Percentiles rank a stretch among this genome's conserved stretches.
phyloP scores from a whole-genome alignment of 2,329 filamentous ascomycete species.

The Fusarium sp. region DNA sequence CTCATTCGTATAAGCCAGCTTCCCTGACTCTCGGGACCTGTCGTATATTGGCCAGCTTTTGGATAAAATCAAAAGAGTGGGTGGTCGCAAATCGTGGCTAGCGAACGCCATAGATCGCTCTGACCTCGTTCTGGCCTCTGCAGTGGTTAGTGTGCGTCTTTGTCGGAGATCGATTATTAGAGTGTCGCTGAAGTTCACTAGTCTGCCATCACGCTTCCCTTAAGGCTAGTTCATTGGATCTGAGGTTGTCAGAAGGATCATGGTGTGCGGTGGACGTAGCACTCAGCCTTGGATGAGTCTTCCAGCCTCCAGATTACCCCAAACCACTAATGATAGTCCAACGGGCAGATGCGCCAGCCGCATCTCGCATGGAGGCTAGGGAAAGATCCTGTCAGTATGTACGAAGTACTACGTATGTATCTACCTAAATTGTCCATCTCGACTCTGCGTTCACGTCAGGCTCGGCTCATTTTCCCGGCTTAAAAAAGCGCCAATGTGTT shows the following conservation, averaged over 20 bases:
- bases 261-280: conserved; percentile 6
- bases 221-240: conserved; percentile 9
- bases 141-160: neutral
- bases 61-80: conserved; percentile 4
- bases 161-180: conserved; percentile 15
- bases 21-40: conserved; percentile 23
- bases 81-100: conserved; percentile 19
- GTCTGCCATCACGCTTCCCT: conserved; percentile 1
- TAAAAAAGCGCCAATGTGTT: conserved; percentile 30
- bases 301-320: conserved; percentile 30
- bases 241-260: conserved; percentile 8
- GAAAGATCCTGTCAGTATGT: conserved; percentile 21
- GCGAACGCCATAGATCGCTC: conserved; percentile 33
- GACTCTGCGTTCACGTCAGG: conserved; percentile 36
- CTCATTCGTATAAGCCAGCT: neutral
- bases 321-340: conserved; percentile 30
- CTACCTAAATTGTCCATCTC: conserved; percentile 20
- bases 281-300: conserved; percentile 8
- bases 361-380: conserved; percentile 19
- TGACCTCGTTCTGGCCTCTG: conserved; percentile 17
- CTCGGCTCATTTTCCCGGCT: conserved; percentile 21
- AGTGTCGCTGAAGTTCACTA: conserved; percentile 16
- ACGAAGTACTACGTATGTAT: neutral
- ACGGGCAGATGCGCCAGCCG: conserved; percentile 27
- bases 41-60: conserved; percentile 13